These are phyloP conservation scores for Annulohypoxylon stygium DNA, from an alignment of 495 filamentous ascomycete genomes.

Conservation along the genomic window DNA sequence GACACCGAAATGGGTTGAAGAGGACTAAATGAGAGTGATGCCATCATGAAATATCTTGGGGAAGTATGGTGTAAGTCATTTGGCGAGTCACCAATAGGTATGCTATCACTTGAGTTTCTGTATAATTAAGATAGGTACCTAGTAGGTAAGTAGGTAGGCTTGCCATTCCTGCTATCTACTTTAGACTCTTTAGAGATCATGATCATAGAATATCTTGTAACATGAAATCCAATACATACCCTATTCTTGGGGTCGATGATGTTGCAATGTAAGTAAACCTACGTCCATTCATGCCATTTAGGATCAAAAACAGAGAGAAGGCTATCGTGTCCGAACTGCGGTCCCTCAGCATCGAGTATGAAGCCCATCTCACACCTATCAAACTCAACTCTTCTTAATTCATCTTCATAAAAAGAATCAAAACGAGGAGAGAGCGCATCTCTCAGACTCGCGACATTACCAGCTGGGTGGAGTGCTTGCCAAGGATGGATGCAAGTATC, in stretches of 20 bases:
- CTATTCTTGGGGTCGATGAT: neutral
- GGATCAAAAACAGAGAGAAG: constrained; percentile 26
- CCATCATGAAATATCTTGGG: too few species aligned
- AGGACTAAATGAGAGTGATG: too few species aligned
- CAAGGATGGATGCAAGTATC: constrained; percentile 70
- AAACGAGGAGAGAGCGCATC: constrained; percentile 64
- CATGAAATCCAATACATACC: too few species aligned
- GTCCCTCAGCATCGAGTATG: constrained; percentile 71
- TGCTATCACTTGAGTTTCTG: too few species aligned
- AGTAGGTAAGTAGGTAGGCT: too few species aligned
- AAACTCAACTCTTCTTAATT: constrained; percentile 65
- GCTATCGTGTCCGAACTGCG: constrained; percentile 60
- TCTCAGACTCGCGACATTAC: constrained; percentile 56
- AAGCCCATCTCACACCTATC: constrained; percentile 72
- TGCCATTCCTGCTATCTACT: too few species aligned
- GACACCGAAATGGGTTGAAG: too few species aligned
- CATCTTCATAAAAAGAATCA: constrained; percentile 68
- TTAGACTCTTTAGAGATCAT: too few species aligned
- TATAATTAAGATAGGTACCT: too few species aligned
- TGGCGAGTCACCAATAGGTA: too few species aligned
- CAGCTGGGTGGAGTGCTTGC: constrained; percentile 68
- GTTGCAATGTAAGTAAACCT: neutral
- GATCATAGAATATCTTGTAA: too few species aligned
- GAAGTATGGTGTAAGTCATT: too few species aligned
- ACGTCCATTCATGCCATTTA: constrained; percentile 40